Base-by-base conservation (phyloP, 441 rosid genomes). In the Flueggea neowawraea region DNA sequence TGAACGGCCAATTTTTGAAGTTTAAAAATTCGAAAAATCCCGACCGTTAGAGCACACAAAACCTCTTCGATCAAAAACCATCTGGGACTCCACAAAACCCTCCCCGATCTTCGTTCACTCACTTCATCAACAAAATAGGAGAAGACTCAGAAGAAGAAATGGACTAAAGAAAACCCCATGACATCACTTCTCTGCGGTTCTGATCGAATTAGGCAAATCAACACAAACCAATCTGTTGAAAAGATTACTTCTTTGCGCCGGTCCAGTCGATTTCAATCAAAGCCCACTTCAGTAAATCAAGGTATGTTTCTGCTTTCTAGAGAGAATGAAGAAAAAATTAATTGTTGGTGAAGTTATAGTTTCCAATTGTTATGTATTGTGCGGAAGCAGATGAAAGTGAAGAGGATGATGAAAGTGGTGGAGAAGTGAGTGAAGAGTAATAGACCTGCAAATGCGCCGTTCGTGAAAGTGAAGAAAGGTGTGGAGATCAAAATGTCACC, bases 381-480 rank as follows among this genome's bases (percentile, higher is more conserved):
- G 52, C 54, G 33, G 22, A 65, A 53, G 14, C 43, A 9, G 55
- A 55, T n/a, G 66, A 74, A 39, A 58, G 43, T 22, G 70, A 58
- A 47, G 63, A 54, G 15, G 64, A 64, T 22, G 28, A 2, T 22
- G 28, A 22, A 22, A 22, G 28, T 22, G 28, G 28, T 2, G 28
- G 28, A 22, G 28, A 22, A 22, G 2, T 22, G 48, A 49, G 10
- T 12, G 55, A 45, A 10, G 64, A 33, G 44, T 53, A 55, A 48
- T 17, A 66, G 77, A 62, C 78, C 79, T 28, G 75, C 71, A 58
- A 80, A 73, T 69, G 66, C 31, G n/a, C 76, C 80, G 14, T 59
- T 55, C 44, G 61, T 67, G 69, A 63, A 63, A 16, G 16, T 62
- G 50, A 33, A 67, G 50, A 22, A 22, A 22, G 61, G 53, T 7